These are phyloP conservation scores for Ogataea minuta DNA, from an alignment of 805 yeast species.

Conservation along the genomic window DNA sequence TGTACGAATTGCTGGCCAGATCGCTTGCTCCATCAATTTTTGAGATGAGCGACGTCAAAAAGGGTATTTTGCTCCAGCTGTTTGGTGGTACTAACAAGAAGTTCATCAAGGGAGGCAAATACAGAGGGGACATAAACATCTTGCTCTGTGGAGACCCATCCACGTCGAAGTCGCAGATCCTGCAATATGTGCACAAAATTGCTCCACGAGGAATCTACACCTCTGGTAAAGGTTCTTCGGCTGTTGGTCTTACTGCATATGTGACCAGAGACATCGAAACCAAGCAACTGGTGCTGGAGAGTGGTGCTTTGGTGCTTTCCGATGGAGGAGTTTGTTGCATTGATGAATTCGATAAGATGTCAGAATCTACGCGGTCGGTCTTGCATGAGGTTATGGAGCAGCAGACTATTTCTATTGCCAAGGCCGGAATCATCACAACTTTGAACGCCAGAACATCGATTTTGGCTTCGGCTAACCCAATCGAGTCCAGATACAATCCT, in stretches of 20 bases:
- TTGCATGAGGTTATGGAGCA: slow-evolving; percentile 99
- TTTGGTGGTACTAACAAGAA: slow-evolving; percentile 95
- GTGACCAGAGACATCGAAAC: slow-evolving; percentile 94
- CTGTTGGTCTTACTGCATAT: slow-evolving; percentile 98
- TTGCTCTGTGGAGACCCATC: slow-evolving; percentile 97
- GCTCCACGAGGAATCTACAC: slow-evolving; percentile 98
- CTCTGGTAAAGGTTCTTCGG: slow-evolving; percentile 98
- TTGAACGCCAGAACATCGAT: slow-evolving; percentile 95
- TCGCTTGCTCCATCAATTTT: slow-evolving; percentile 96
- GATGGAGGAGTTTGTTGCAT: slow-evolving; percentile 99
- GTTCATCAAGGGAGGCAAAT: slow-evolving; percentile 86
- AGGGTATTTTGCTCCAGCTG: slow-evolving; percentile 87
- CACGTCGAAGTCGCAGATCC: slow-evolving; percentile 90
- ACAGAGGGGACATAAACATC: slow-evolving; percentile 93
- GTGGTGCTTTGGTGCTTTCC: slow-evolving; percentile 93
- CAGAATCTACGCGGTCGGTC: slow-evolving; percentile 89
- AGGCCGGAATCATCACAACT: slow-evolving; percentile 97
- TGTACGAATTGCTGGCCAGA: slow-evolving; percentile 82
- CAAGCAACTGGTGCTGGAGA: slow-evolving; percentile 86
- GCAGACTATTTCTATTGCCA: slow-evolving; percentile 96
- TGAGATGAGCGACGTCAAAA: slow-evolving; percentile 95
- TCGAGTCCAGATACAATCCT: slow-evolving; percentile 94
- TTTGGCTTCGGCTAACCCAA: slow-evolving; percentile 95
- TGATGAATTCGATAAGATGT: slow-evolving; percentile 98
- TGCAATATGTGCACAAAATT: slow-evolving; percentile 93